Evolutionary conservation across 768 basidiomycete species (phyloP), one percentile per base, ranked within the genome.

Genomic region (Lyophyllum atratum): DNA sequence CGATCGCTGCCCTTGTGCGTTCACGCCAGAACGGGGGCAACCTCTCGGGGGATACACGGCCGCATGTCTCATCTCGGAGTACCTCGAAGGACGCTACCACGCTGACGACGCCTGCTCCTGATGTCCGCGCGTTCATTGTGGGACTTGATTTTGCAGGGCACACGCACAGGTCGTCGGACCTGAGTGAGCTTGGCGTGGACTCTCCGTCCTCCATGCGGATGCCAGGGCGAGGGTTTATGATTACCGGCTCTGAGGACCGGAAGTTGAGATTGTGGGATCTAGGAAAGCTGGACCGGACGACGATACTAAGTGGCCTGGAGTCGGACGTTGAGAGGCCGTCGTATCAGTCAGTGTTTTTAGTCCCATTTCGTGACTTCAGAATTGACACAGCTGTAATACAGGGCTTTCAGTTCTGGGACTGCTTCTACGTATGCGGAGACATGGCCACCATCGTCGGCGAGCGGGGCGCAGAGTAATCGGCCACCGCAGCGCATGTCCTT

Each of bases 191-290:
- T 34, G 69, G 66, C 25, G 70, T 62, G 26, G 82, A 82, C 45
- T 64, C 74, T 22, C 70, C 69, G 33, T 65, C 69, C 12, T 70
- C 76, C 19, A 71, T 72, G n/a, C 74, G 79, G 21, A 73, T 76
- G 29, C 60, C 66, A 24, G 73, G 74, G 22, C 76, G 82, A 31
- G 93, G 91, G 0, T 98, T 87, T 69, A 79, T 96, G 70, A 73
- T 98, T 26, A 93, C 84, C 22, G 96, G 93, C 1, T 96, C 95
- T 0, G 92, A 95, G 64, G 97, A 99, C 71, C 82, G 89, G 48
- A 88, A 86, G 63, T 79, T 99, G 39, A 80, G 93, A 24, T 78
- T 93, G 60, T 98, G 94, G 95, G 95, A 98, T 70, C 68, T 97
- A 56, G 83, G 77, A 8, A 84, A 80, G 62, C 69, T 87, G 25